Base-by-base conservation (phyloP, 768 basidiomycete genomes). In the Tylopilus felleus region DNA sequence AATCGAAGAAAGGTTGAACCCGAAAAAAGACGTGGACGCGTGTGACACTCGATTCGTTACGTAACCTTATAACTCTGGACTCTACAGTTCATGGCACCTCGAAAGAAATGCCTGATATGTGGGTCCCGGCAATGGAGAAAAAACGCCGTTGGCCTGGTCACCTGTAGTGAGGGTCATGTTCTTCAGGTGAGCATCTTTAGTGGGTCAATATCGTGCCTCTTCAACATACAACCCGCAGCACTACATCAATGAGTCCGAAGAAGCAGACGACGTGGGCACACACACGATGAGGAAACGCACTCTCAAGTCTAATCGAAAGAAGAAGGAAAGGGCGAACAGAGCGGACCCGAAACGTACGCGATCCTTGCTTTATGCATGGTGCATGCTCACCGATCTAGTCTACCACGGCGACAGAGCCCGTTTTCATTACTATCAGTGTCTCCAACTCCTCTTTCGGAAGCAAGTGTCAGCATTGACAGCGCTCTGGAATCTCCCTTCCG, bases 121-220 rank as follows among this genome's bases (percentile, higher is more conserved):
- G 84, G 88, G 9, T 94, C 93, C 22, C 82, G 81, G 47, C 82
- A 86, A 67, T 97, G 93, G 93, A 84, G 90, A 62, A 94, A 91
- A 65, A 90, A 93, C 12, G 79, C 84, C 1, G 88, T 85, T 33
- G 94, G 94, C 1, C 75, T 88, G 40, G 80, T 94, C 40, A 85
- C 86, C 2, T 97, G 94, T 70, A 88, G 85, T 59, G 94, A 97
- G 65, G 94, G 94, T 10, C 94, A 97, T 69, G 81, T 96, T 55
- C 79, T 93, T 28, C 89, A 92, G 80, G 93, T 92, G 66, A 59
- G 72, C 61, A 22, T 53, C 31, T 19, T 54, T 33, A 14, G n/a
- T 14, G 14, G n/a, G 28, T 7, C 51, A 28, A 29, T 25, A 9
- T 23, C 22, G 17, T 8, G 12, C 28, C 14, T 19, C 33, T 29